phyloP scores from a whole-genome alignment of 306 rosid species.

The Biancaea sappan region DNA sequence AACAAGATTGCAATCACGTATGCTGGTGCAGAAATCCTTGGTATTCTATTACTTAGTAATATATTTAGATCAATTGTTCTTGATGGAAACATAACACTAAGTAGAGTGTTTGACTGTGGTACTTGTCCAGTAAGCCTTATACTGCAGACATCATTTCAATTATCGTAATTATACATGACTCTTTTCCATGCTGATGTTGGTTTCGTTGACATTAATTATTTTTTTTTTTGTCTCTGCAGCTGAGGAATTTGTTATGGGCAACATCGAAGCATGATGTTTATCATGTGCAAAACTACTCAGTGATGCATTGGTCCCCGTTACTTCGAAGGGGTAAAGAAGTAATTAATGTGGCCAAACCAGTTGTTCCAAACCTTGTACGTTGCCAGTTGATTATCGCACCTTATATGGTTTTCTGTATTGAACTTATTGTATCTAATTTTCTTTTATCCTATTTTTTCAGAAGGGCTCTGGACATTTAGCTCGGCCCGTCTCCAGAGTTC shows the following conservation, averaged over 20 bases:
- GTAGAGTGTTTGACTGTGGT: conserved; percentile 13
- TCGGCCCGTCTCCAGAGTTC: conserved; percentile 73
- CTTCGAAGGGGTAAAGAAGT: conserved; percentile 74
- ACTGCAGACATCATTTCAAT: neutral
- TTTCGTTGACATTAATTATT: conserved; percentile 19
- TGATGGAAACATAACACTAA: conserved; percentile 1
- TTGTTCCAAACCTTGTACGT: conserved; percentile 71
- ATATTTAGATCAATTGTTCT: neutral
- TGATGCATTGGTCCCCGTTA: conserved; percentile 86
- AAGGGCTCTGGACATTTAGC: conserved; percentile 54
- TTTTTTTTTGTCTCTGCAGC: conserved; percentile 60
- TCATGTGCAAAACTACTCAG: conserved; percentile 87
- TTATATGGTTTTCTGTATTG: conserved; percentile 13
- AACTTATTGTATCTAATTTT: conserved; percentile 23
- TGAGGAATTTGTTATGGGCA: conserved; percentile 85
- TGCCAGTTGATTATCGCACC: conserved; percentile 3
- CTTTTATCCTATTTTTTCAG: conserved; percentile 36
- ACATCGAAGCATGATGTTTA: conserved; percentile 93
- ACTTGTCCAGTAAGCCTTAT: neutral
- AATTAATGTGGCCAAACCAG: conserved; percentile 72
- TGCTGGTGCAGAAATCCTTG: neutral
- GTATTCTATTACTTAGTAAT: neutral
- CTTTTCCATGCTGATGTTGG: conserved; percentile 33
- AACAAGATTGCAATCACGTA: neutral
- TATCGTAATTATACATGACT: neutral